Evolutionary conservation across 2,329 filamentous ascomycete genomes (phyloP), one percentile per base, ranked within the genome.

Genomic region (Neofusicoccum kwambonambiense): DNA sequence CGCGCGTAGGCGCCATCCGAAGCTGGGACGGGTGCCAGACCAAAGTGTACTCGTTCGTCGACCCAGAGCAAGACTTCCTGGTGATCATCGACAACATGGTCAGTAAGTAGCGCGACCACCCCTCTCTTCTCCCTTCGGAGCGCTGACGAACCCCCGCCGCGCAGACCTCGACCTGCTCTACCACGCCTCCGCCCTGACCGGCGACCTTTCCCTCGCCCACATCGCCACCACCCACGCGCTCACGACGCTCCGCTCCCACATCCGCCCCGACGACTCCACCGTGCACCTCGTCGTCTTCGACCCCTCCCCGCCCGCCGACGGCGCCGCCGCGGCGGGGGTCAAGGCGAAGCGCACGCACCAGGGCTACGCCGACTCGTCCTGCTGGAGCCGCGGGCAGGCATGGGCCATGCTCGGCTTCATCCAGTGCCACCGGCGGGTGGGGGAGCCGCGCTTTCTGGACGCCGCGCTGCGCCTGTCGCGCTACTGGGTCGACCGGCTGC

Each of bases 391-490:
- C 3, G 82, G 82, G 0, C 82, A 84, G 64, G 80, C 81, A 0
- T 84, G 82, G 82, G 77, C 78, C 0, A 79, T 84, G 2, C 75
- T 78, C 54, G 82, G 82, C 0, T 84, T 83, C 62, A 77, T 77
- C 0, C 77, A 83, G 68, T 78, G 78, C 0, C 80, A 79, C 51
- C 56, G 67, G 12, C 82, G 80, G 77, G 82, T 80, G 0, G 68
- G 70, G 6, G 74, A 80, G 27, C 58, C 4, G 0, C 69, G 68
- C 0, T 82, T 82, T 67, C 74, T 82, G 0, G 68, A 75, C 0
- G 79, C 80, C 0, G 75, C 81, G 0, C 73, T 75, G 12, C 78
- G 76, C 0, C 65, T 79, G 19, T 79, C 80, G 0, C 77, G 82
- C 51, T 80, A 79, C 61, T 83, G 83, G 65, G 65, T 83, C 5